phyloP scores from a whole-genome alignment of 176 grass and related monocot species.

The Juncus effusus region DNA sequence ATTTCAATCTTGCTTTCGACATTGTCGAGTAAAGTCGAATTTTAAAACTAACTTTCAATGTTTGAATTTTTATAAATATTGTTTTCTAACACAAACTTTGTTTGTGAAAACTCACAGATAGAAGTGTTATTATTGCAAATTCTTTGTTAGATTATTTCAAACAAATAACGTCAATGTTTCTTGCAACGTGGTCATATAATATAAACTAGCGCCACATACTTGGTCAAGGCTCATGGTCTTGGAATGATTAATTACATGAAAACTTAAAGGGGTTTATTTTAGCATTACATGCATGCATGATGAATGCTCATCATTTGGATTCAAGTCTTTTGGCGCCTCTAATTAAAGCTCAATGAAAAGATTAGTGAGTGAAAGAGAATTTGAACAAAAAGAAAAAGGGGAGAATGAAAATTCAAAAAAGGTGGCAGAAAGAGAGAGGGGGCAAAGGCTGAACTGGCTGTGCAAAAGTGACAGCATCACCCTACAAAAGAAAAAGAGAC shows the following conservation, averaged over 20 bases:
- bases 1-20: too few relatives aligned
- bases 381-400: constrained; percentile 24
- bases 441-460: constrained; percentile 53
- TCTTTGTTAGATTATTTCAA: too few relatives aligned
- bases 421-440: constrained; percentile 42
- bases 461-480: constrained; percentile 40
- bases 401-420: constrained; percentile 20
- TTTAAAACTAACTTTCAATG: too few relatives aligned
- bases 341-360: constrained; percentile 29
- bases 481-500: constrained; percentile 44
- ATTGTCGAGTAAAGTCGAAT: too few relatives aligned
- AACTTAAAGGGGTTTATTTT: constrained; percentile 12
- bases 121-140: too few relatives aligned
- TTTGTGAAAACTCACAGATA: too few relatives aligned
- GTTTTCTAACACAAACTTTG: too few relatives aligned
- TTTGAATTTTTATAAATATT: too few relatives aligned
- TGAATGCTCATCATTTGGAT: constrained; percentile 19
- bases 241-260: constrained; percentile 3
- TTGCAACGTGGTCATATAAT: too few relatives aligned
- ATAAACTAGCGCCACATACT: not conserved
- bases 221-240: constrained; percentile 1
- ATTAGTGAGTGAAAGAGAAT: constrained; percentile 16
- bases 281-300: constrained; percentile 15
- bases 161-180: too few relatives aligned
- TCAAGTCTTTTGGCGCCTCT: constrained; percentile 32